A percentile compares a stretch with the other conserved stretches of the same genome.
Evolutionary conservation across 345 rosid species (phyloP).

Genomic region (Eucalyptus guilfoylei): DNA sequence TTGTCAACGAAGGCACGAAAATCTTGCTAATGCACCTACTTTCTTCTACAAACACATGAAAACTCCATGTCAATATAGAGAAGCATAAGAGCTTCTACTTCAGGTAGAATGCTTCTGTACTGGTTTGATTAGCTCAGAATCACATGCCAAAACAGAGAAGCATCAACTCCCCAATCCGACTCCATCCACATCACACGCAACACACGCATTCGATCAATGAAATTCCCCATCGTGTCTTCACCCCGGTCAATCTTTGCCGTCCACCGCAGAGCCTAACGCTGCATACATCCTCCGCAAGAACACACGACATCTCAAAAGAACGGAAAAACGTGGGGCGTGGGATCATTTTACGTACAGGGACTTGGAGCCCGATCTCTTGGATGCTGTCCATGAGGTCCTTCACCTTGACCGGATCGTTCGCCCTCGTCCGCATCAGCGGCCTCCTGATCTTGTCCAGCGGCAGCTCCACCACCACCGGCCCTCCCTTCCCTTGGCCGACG

Average conservation of each 20-base stretch:
- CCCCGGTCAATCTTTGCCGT: background rate
- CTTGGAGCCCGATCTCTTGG: constrained; percentile 74
- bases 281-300: background rate
- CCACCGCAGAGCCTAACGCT: background rate
- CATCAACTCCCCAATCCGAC: background rate
- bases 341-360: constrained; percentile 34
- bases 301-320: background rate
- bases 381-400: constrained; percentile 84
- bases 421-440: constrained; percentile 76
- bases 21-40: background rate
- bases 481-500: constrained; percentile 6
- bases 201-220: background rate
- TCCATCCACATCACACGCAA: background rate
- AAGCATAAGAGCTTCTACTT: background rate
- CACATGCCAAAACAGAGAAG: background rate
- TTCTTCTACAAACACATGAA: background rate
- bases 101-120: background rate
- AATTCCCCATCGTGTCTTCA: background rate
- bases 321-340: background rate
- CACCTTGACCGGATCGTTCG: constrained; percentile 75
- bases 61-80: background rate
- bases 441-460: constrained; percentile 72
- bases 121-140: background rate
- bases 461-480: constrained; percentile 64
- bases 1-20: background rate